phyloP scores from a whole-genome alignment of 108 stramenopile genomes.

The Pseudonitzschia delicatissima region DNA sequence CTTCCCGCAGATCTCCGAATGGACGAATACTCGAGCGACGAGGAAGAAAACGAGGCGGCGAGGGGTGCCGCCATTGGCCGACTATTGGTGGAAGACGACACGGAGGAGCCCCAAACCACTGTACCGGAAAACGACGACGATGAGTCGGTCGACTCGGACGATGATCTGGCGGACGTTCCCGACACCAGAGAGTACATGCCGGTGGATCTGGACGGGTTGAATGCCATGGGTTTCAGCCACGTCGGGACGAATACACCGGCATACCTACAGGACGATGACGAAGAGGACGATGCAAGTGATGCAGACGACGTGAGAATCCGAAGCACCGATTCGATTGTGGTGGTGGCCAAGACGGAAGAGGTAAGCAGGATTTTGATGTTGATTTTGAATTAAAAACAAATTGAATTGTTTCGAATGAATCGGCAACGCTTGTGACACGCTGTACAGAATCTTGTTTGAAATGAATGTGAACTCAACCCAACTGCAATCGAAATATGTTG shows the following conservation, averaged over 20 bases:
- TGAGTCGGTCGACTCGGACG: conserved; percentile 32
- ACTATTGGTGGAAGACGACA: conserved; percentile 71
- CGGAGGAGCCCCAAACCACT: too few relatives aligned
- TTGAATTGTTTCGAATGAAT: not conserved
- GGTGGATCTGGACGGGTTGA: conserved; percentile 71
- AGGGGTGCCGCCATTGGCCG: conserved; percentile 55
- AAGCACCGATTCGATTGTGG: conserved; percentile 72
- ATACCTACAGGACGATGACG: conserved; percentile 43
- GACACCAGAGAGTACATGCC: conserved; percentile 87
- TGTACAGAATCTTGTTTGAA: not conserved
- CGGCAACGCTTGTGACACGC: not conserved
- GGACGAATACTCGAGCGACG: conserved; percentile 92
- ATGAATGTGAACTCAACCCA: not conserved
- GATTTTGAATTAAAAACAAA: not conserved
- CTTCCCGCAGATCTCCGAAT: conserved; percentile 86
- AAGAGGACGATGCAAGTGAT: conserved; percentile 81
- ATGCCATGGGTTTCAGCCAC: conserved; percentile 70
- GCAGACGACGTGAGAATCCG: conserved; percentile 67
- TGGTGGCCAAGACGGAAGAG: conserved; percentile 86
- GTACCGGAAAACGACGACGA: conserved; percentile 27
- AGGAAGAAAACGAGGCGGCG: conserved; percentile 63
- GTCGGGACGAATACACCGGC: conserved; percentile 34
- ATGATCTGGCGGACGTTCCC: conserved; percentile 77
- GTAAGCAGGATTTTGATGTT: conserved; percentile 34
- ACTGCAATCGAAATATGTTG: too few relatives aligned